Base-by-base conservation (phyloP, 495 filamentous ascomycete species). In the Podospora bellae-mahoneyi region DNA sequence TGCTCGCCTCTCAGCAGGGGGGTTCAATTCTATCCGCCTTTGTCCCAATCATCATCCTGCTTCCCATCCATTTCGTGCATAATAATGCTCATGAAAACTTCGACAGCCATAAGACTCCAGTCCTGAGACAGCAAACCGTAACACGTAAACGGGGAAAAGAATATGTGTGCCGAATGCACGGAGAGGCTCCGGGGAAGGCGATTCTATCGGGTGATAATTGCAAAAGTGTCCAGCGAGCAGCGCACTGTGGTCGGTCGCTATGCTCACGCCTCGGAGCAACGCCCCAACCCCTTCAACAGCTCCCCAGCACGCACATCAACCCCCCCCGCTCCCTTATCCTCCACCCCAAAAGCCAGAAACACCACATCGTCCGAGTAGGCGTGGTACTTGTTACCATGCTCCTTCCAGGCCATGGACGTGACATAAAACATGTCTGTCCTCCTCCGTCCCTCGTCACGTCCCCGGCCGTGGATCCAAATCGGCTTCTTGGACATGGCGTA, bases 331-430 rank as follows among this genome's bases (percentile, higher is more conserved):
- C 68, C 61, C 16, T 67, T 68, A 68, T 86, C 84, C 69, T 86
- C 84, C 32, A 82, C 77, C 0, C 84, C 83, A 68, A 86, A 86
- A 1, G 71, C 76, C 0, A 86, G 57, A 32, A 87, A 77, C 3
- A 86, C 15, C 0, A 80, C 76, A 66, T 86, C 84, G 67, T 87
- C 84, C 1, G 80, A 39, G 63, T 79, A 82, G 5, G 83, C 84
- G 66, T 85, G 80, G 69, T 85, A 84, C 60, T 74, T 83, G 69
- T 75, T 70, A 0, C 77, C 78, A 2, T 70, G 69, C 0, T 58
- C 71, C 70, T 80, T 84, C 84, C 84, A 87, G 68, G 78, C 84
- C 27, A 84, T 78, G n/a, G 79, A 82, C 0, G 80, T 85, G 19
- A 86, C 72, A 57, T 84, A 86, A 16, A 86, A 66, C 83, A 85